Base-by-base conservation (phyloP, 2,329 filamentous ascomycete genomes). In the Leptodontidium sp. region DNA sequence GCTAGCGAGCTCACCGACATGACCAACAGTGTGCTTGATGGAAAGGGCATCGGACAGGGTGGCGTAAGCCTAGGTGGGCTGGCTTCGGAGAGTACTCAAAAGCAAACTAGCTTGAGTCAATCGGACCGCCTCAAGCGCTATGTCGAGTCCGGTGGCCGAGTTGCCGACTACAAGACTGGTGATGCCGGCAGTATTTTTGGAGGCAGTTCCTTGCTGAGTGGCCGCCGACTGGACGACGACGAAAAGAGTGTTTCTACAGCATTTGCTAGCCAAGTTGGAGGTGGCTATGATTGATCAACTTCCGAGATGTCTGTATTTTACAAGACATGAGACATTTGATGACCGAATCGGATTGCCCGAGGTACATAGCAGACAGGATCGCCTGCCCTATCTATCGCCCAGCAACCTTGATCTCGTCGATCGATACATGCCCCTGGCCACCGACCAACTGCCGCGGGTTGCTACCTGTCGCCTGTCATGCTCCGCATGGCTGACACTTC, bases 241-340 rank as follows among this genome's bases (percentile, higher is more conserved):
- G 93, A 96, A 77, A 93, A 96, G 82, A 98, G 95, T 81, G 89
- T 98, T 77, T 97, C 93, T 78, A 98, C 96, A 64, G 94, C 94
- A 61, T 99, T 98, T 82, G 94, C 95, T 70, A 98, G 94, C 83
- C 96, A 98, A 81, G 90, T 98, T 74, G 94, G 93, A 64, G 77
- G 78, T 69, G 77, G 77, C 68, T 79, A 78, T 69, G 78, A 79
- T 73, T 79, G 78, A 79, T 79, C 68, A 67, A 72, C 47, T 5
- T 52, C 21, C 32, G 52, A 35, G 21, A 38, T 64, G 70, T 69
- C 65, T 64, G 53, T 50, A 57, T 59, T 43, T 32, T 66, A 50
- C 38, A 45, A 58, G 70, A 68, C 70, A 71, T 55, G 29, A 55
- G 66, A 72, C 57, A 64, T 70, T 70, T 67, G 65, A 70, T 65